These are phyloP conservation scores for Amyloporia xantha DNA, from an alignment of 768 basidiomycete genomes.

Conservation along the genomic window DNA sequence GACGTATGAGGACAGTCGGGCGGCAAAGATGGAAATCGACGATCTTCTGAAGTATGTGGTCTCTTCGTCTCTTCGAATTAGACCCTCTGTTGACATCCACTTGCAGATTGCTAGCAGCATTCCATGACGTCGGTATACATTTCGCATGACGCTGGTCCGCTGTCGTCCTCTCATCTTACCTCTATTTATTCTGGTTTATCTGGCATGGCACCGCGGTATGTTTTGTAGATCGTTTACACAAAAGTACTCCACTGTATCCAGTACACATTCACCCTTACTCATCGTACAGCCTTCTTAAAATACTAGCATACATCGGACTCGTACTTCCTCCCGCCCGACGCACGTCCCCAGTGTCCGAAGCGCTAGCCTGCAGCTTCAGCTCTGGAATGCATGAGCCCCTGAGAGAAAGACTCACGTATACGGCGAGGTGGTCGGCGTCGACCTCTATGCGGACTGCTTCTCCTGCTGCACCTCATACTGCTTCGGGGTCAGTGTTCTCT, in stretches of 20 bases:
- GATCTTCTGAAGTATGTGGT: constrained; percentile 76
- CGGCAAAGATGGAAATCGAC: constrained; percentile 90
- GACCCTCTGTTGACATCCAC: background rate
- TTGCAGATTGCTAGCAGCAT: constrained; percentile 60
- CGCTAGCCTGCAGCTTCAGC: no score
- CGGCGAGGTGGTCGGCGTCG: background rate
- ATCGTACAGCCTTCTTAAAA: background rate
- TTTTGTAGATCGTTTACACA: background rate
- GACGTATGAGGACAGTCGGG: constrained; percentile 69
- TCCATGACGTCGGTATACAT: constrained; percentile 70
- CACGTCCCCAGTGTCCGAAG: no score
- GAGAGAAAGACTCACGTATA: background rate
- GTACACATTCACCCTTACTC: background rate
- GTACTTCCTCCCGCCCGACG: no score
- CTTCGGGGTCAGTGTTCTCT: constrained; percentile 72
- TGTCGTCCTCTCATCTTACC: constrained; percentile 9
- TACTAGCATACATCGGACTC: background rate
- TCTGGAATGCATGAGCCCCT: no score
- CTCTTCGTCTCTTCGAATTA: background rate
- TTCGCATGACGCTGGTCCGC: constrained; percentile 41
- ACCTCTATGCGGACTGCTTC: background rate
- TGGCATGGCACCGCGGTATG: background rate
- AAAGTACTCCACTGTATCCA: background rate
- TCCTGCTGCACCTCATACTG: constrained; percentile 48
- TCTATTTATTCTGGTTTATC: constrained; percentile 6